Base-by-base conservation (phyloP, 129 eudicot genomes). In the Tanacetum coccineum region DNA sequence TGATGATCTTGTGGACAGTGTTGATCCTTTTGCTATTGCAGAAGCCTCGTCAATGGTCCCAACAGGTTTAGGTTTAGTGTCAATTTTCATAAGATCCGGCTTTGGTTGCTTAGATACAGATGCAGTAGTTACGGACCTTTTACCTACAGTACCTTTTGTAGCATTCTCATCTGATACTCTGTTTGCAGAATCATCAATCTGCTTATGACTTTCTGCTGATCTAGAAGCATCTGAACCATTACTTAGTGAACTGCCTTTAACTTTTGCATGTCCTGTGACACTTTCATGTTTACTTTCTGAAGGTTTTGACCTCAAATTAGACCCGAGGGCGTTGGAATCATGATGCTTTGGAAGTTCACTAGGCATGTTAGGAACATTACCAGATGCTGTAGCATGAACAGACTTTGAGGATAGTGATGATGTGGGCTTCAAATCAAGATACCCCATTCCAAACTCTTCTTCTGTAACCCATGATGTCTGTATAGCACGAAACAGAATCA, bases 401-500 rank as follows among this genome's bases (percentile, higher is more conserved):
- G 98, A 66, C 75, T 81, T 92, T 17, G 93, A 68, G 70, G 85
- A 80, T 70, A 80, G 71, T 56, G 84, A 59, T 36, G 81, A 70
- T 26, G 83, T 87, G 19, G 90, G 88, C 79, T 94, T 94, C 46
- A 87, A 50, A 21, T 89, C 99, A 74, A 94, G 85, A 81, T 86
- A 84, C 25, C 99, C 99, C 97, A 87, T 94, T 69, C 97, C 95
- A 80, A 94, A 94, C 76, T 89, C 99, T 70, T 94, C 97, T 74
- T 94, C 99, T 26, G 97, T 89, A 64, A 94, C 97, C 99, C 99
- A 94, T 65, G 97, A 89, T 47, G 97, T 76, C 99, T 94, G 90
- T 47, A 60, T 19, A 59, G 42, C 40, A 60, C 26, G 57, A 14
- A 67, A 59, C 48, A 54, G 59, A 45, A 60, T 75, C 57, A 75